A percentile compares a stretch with the other conserved stretches of the same genome.
phyloP scores from a whole-genome alignment of 1,284 basidiomycete species.

The Pseudozyma pruni region DNA sequence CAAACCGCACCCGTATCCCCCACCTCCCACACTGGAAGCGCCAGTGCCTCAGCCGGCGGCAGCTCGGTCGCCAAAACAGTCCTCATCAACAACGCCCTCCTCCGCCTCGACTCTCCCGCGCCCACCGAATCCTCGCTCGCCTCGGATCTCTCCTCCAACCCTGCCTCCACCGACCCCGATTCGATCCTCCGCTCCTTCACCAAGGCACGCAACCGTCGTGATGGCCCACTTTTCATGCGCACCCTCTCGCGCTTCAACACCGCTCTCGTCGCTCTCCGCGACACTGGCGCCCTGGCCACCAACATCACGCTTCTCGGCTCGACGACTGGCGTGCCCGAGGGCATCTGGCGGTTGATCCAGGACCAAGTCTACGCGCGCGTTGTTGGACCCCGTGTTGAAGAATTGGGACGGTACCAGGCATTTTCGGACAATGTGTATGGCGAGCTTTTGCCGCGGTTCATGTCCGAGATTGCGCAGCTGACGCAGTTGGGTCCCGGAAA shows the following conservation, averaged over 20 bases:
- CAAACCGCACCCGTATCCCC: conserved; percentile 44
- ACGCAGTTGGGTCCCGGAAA: conserved; percentile 64
- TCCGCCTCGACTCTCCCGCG: conserved; percentile 25
- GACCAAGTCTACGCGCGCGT: conserved; percentile 72
- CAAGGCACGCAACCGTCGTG: conserved; percentile 71
- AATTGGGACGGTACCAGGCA: conserved; percentile 70
- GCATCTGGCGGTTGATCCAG: conserved; percentile 71
- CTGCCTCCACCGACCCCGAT: conserved; percentile 51
- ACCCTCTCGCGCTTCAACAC: conserved; percentile 71
- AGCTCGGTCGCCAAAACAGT: conserved; percentile 22
- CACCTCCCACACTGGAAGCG: conserved; percentile 8
- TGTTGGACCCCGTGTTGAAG: conserved; percentile 71
- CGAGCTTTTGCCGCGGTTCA: conserved; percentile 69
- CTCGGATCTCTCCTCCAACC: conserved; percentile 17
- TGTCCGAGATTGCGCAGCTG: conserved; percentile 68
- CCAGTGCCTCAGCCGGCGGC: not conserved
- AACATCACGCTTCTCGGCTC: conserved; percentile 62
- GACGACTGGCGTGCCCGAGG: conserved; percentile 60
- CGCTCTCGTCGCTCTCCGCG: conserved; percentile 68
- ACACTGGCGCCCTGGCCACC: conserved; percentile 62
- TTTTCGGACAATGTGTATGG: conserved; percentile 69
- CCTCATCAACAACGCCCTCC: conserved; percentile 20
- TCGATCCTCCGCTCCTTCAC: conserved; percentile 71
- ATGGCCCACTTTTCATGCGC: conserved; percentile 70
- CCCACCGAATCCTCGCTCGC: conserved; percentile 25